These are phyloP conservation scores for Glebionis coronaria DNA, from an alignment of 129 eudicot species.

Conservation along the genomic window DNA sequence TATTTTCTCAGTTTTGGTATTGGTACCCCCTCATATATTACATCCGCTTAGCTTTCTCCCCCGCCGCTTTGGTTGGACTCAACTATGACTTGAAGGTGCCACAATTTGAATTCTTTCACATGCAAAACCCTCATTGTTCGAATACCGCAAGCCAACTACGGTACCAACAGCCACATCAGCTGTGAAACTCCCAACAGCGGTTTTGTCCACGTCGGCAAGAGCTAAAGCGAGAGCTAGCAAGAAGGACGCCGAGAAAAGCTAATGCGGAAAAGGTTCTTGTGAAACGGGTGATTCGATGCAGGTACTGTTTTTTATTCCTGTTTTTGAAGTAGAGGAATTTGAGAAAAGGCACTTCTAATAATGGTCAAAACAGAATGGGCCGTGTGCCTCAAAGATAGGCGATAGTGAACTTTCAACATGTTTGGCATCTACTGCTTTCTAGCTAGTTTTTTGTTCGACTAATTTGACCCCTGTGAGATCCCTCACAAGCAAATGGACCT, in stretches of 20 bases:
- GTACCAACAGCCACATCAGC: slow-evolving; percentile 82
- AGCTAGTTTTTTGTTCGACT: no score
- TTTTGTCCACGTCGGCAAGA: slow-evolving; percentile 82
- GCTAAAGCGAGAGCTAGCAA: slow-evolving; percentile 91
- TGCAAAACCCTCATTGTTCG: slow-evolving; percentile 90
- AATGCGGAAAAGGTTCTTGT: slow-evolving; percentile 50
- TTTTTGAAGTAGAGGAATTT: no score
- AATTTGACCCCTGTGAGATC: no score
- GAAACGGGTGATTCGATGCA: slow-evolving; percentile 90
- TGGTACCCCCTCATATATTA: slow-evolving; percentile 96
- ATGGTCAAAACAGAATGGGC: no score
- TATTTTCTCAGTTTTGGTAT: slow-evolving; percentile 96
- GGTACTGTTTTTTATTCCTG: slow-evolving; percentile 35
- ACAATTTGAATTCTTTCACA: slow-evolving; percentile 76
- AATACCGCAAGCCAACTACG: slow-evolving; percentile 89
- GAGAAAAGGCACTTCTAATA: no score
- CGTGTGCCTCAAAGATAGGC: no score
- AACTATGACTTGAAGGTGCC: slow-evolving; percentile 94
- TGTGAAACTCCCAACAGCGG: slow-evolving; percentile 91
- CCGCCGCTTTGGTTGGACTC: slow-evolving; percentile 88
- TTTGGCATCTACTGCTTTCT: no score
- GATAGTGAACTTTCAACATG: no score
- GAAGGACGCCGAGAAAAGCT: slow-evolving; percentile 90
- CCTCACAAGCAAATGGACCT: no score
- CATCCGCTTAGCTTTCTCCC: slow-evolving; percentile 86